These are phyloP conservation scores for Somion occarium DNA, from an alignment of 1,284 basidiomycete genomes.

Conservation along the genomic window DNA sequence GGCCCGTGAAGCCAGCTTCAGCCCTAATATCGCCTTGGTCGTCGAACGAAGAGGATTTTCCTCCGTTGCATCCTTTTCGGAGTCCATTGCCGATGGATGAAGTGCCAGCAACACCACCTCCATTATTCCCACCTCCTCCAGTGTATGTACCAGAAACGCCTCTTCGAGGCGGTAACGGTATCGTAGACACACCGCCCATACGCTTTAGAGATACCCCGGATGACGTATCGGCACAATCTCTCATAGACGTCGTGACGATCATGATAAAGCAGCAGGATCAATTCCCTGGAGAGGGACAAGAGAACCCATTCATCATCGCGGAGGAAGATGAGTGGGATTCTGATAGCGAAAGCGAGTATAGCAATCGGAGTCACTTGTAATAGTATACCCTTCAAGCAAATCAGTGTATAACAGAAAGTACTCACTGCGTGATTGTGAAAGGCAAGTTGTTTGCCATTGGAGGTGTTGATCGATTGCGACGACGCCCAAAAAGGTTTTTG, in stretches of 20 bases:
- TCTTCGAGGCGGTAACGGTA: constrained; percentile 5
- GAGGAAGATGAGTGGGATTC: constrained; percentile 9
- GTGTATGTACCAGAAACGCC: constrained; percentile 19
- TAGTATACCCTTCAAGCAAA: too few species aligned
- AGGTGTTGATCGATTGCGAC: too few species aligned
- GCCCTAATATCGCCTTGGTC: constrained; percentile 26
- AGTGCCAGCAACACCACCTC: constrained; percentile 17
- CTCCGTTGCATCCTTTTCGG: background rate
- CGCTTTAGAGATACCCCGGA: background rate
- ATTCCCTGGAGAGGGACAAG: background rate
- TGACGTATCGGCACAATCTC: constrained; percentile 5
- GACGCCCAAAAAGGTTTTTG: too few species aligned
- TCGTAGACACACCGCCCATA: background rate
- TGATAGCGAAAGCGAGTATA: constrained; percentile 11
- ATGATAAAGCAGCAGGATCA: constrained; percentile 1
- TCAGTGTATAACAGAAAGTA: too few species aligned
- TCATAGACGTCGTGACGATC: background rate
- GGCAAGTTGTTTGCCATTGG: too few species aligned
- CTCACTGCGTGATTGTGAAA: too few species aligned
- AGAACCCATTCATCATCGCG: constrained; percentile 15
- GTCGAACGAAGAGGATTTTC: constrained; percentile 19
- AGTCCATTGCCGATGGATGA: background rate
- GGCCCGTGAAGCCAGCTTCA: constrained; percentile 15
- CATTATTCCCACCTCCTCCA: constrained; percentile 19
- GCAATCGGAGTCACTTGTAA: too few species aligned